Base-by-base conservation (phyloP, 1,284 basidiomycete genomes). In the Fomitopsis pinicola region DNA sequence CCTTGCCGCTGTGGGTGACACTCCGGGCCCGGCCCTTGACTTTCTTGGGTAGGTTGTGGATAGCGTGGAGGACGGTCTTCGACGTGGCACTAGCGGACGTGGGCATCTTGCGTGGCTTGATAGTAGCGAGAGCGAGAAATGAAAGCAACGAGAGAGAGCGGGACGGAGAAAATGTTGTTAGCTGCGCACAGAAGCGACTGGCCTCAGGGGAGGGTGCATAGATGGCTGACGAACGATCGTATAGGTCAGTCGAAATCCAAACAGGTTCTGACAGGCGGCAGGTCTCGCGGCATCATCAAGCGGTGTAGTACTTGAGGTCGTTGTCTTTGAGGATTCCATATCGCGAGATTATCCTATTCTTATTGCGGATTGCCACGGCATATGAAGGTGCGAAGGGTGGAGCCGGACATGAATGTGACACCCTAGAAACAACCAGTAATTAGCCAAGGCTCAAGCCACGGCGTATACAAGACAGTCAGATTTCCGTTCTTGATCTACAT, bases 401-500 rank as follows among this genome's bases (percentile, higher is more conserved):
- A 12, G 10, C 35, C 35, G 35, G 35, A 36, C 10, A 36, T 26
- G 6, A 26, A 2, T 14, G 33, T 17, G 12, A n/a, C 36, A 17
- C 52, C 35, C 46, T 48, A 30, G 26, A 26, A 17, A 42, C 30
- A 30, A 50, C 9, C n/a, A 52, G 8, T 19, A 30, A 33, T 30
- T 30, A 58, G 57, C 33, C 5, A 36, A 38, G 19, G 26, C 19
- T 22, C 2, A 12, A 48, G 17, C 6, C n/a, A 38, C 35, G 22
- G 33, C n/a, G 19, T 30, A 58, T n/a, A n/a, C 4, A 54, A n/a
- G 17, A 8, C 26, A 4, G 17, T 77, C 76, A 77, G 77, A 75
- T 79, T 77, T 77, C 76, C 77, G 76, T 77, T 77, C 76, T 79
- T 62, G 75, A 72, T 66, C 73, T 63, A 67, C 59, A 65, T 59